Conservation (phyloP, 78 protist genomes). For the Guillardia theta region DNA sequence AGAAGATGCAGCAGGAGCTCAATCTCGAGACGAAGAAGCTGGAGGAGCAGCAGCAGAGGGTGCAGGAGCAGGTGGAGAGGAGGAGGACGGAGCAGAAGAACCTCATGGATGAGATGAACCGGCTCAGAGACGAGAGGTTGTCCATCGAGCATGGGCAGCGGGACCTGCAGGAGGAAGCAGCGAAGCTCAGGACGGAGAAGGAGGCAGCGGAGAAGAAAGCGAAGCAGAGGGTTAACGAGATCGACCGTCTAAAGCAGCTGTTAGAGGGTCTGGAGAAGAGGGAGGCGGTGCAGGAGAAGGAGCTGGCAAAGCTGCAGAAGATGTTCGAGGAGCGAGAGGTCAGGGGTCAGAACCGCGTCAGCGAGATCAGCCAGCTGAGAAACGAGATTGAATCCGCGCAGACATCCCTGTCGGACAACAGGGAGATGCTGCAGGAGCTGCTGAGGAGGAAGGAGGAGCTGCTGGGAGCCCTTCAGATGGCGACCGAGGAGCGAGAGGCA, state of each 20-base stretch:
- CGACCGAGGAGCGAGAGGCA: background rate
- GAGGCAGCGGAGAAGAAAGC: background rate
- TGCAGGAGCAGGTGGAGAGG: background rate
- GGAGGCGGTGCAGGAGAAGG: conserved; percentile 4
- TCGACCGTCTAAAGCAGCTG: background rate
- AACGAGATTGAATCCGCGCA: background rate
- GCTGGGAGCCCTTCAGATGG: background rate
- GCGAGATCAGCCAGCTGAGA: background rate
- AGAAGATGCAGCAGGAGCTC: background rate
- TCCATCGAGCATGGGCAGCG: background rate
- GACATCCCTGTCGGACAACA: background rate
- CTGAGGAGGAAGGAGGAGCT: background rate
- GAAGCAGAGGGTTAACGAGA: background rate
- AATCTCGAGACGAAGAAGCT: background rate
- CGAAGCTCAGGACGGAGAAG: background rate
- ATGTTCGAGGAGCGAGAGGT: background rate
- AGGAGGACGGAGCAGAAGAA: background rate
- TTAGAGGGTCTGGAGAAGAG: background rate
- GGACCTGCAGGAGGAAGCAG: background rate
- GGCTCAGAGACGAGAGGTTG: background rate
- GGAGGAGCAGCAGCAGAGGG: background rate
- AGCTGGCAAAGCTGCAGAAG: background rate
- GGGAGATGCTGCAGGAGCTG: background rate
- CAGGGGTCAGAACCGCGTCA: background rate
- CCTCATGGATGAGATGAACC: background rate